These are phyloP conservation scores for Chlamydomonas sp. DNA, from an alignment of 139 green algal species.

Conservation along the genomic window DNA sequence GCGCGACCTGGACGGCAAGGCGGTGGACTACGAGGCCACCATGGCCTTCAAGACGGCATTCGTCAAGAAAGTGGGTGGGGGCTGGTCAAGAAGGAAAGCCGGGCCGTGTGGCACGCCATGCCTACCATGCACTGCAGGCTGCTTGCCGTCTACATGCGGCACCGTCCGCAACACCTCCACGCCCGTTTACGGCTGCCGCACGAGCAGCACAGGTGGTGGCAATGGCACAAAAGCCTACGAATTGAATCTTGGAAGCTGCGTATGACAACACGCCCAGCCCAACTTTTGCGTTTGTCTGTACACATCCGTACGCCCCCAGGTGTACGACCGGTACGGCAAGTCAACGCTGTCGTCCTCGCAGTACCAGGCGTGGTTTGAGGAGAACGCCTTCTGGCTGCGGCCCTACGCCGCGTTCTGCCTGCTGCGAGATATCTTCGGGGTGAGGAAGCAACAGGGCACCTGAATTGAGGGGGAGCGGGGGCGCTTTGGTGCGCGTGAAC, in stretches of 20 bases:
- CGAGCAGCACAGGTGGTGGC: too few species aligned
- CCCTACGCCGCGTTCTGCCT: slow-evolving; percentile 93
- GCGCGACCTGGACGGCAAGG: slow-evolving; percentile 48
- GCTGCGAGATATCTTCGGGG: slow-evolving; percentile 87
- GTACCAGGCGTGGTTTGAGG: slow-evolving; percentile 69
- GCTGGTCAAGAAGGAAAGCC: not conserved
- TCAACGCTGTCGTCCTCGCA: slow-evolving; percentile 46
- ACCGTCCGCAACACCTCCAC: too few species aligned
- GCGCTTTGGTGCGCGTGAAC: too few species aligned
- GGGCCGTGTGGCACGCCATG: not conserved
- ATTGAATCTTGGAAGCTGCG: too few species aligned
- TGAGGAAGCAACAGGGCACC: not conserved
- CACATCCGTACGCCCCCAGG: slow-evolving; percentile 5
- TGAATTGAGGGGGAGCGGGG: too few species aligned
- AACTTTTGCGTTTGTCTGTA: too few species aligned
- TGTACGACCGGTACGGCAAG: slow-evolving; percentile 58
- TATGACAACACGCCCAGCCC: too few species aligned
- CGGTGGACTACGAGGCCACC: slow-evolving; percentile 90
- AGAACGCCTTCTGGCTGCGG: slow-evolving; percentile 86
- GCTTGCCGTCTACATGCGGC: too few species aligned
- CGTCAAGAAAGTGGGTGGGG: slow-evolving; percentile 42
- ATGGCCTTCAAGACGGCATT: slow-evolving; percentile 77
- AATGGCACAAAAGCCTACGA: too few species aligned
- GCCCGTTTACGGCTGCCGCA: too few species aligned
- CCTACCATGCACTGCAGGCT: too few species aligned